Evolutionary conservation across 1,139 yeast species (phyloP).

Genomic region (Kodamaea arcana): DNA sequence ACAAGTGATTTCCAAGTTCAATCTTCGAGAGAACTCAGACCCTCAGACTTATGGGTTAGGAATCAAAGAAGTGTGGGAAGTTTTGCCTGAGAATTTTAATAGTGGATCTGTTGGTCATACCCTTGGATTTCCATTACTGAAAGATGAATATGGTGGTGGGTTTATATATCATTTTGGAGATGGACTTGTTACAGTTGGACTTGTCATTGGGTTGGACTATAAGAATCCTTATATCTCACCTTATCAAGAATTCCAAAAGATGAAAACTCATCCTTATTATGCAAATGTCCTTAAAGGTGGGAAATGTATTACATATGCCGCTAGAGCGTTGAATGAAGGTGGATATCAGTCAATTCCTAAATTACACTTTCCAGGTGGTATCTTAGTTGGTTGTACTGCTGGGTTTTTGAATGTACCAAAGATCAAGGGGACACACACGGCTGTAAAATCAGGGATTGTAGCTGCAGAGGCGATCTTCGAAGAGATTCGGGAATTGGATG

Average conservation of each 20-base stretch:
- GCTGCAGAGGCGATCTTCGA: conserved; percentile 85
- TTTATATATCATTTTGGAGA: conserved; percentile 97
- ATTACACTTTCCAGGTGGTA: conserved; percentile 91
- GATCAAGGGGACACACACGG: conserved; percentile 97
- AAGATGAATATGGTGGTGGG: conserved; percentile 88
- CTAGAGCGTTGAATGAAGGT: conserved; percentile 94
- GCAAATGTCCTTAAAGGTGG: conserved; percentile 78
- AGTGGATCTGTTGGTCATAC: conserved; percentile 84
- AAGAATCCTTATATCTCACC: conserved; percentile 93
- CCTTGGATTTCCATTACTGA: conserved; percentile 80
- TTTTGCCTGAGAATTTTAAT: conserved; percentile 74
- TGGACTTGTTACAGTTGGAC: conserved; percentile 81
- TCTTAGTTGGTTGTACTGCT: conserved; percentile 89
- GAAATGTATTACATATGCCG: conserved; percentile 88
- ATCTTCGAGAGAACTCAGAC: conserved; percentile 60
- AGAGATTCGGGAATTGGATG: conserved; percentile 45
- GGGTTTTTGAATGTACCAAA: conserved; percentile 97
- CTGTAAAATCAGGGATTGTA: conserved; percentile 89
- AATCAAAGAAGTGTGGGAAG: conserved; percentile 96
- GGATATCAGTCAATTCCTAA: conserved; percentile 90
- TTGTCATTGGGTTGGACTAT: conserved; percentile 90
- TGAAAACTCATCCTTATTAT: conserved; percentile 90
- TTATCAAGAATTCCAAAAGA: conserved; percentile 88
- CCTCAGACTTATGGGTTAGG: conserved; percentile 95
- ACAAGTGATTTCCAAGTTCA: conserved; percentile 63